These are phyloP conservation scores for Alternaria triticina DNA, from an alignment of 2,329 filamentous ascomycete species.

Conservation along the genomic window DNA sequence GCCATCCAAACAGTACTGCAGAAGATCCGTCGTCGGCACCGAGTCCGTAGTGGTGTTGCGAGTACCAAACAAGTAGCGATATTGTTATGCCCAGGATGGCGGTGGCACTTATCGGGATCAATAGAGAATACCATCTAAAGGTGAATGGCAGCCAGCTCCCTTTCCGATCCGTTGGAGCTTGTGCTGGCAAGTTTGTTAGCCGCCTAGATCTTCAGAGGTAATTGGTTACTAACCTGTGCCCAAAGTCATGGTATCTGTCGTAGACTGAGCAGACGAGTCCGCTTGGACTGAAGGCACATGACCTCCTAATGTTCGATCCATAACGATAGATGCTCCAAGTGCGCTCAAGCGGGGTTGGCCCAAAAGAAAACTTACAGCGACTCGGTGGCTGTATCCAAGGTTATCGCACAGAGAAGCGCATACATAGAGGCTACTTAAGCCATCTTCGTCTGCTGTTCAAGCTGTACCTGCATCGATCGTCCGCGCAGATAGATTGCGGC, in stretches of 20 bases:
- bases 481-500: background rate
- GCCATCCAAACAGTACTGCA: constrained; percentile 33
- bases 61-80: background rate
- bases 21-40: constrained; percentile 41
- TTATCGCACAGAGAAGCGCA: background rate
- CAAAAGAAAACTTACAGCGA: background rate
- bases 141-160: background rate
- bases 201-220: background rate
- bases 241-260: background rate
- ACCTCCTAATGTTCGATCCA: background rate
- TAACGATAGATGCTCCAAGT: background rate
- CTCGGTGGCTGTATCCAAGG: background rate
- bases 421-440: background rate
- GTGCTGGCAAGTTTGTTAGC: background rate
- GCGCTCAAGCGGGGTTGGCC: background rate
- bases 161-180: background rate
- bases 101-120: background rate
- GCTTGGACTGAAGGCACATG: background rate
- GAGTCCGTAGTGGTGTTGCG: constrained; percentile 17
- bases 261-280: background rate
- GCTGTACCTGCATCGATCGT: background rate
- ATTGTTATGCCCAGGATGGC: background rate
- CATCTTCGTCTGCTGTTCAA: background rate
- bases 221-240: background rate
- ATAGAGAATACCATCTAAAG: background rate